Evolutionary conservation across 768 basidiomycete genomes (phyloP), one percentile per base, ranked within the genome.

Genomic region (Chalciporus piperatus): DNA sequence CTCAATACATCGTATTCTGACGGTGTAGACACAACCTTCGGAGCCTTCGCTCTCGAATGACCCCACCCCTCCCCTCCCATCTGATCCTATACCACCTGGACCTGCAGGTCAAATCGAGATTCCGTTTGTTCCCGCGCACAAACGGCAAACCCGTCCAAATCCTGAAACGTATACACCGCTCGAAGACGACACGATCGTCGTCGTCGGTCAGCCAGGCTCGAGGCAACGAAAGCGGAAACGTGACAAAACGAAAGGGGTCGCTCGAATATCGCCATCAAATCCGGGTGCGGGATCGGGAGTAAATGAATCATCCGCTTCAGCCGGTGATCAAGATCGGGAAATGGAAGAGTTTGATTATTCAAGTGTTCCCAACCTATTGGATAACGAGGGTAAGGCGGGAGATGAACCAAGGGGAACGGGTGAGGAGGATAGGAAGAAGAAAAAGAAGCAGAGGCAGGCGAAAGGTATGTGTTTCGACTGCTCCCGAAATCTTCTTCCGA

Each of bases 61-160:
- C 37, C 19, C 40, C n/a, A 44, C 33, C 27, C 25, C 28, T 10
- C 28, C 44, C n/a, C 45, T 43, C 19, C 23, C 20, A 46, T 35
- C 61, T 48, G 51, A 47, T 45, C 40, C 55, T 48, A 60, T 62
- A 45, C 65, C 58, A 37, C 50, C 64, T 6, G 64, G 68, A 20
- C 56, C 60, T 11, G 73, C 71, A 20, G 78, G 75, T 67, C 78
- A 83, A 47, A 77, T 82, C 32, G 90, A 92, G 67, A 80, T 93
- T 7, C 83, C 92, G 1, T 95, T 85, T 56, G 76, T 95, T 9
- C 91, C 91, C 42, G 77, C 82, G 1, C 68, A 80, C 1, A 77
- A 83, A 59, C 81, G 92, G 17, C 67, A 62, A 35, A 52, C 59
- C 23, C 50, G 47, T 45, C 45, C 54, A 37, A 56, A 55, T 14